phyloP scores from a whole-genome alignment of 768 basidiomycete genomes.

The Rhodosporidiobolus odoratus region DNA sequence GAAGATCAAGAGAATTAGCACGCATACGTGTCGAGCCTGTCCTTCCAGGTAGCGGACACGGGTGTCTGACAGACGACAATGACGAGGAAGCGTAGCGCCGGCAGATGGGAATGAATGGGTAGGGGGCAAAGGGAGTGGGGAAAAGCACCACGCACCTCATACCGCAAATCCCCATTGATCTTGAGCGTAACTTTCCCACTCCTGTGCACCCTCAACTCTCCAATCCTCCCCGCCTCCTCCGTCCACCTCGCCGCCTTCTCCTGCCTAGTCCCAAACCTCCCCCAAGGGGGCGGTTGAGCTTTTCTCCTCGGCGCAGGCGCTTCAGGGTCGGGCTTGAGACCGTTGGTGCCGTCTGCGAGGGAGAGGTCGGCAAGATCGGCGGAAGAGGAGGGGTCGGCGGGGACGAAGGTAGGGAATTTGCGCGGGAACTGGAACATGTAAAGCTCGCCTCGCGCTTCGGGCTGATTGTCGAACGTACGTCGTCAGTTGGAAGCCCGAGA shows the following conservation, averaged over 20 bases:
- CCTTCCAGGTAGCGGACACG: neutral
- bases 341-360: neutral
- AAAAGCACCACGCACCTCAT: slow-evolving; percentile 26
- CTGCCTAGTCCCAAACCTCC: slow-evolving; percentile 17
- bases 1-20: neutral
- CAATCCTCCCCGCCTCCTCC: slow-evolving; percentile 36
- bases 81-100: neutral
- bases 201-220: slow-evolving; percentile 37
- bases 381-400: neutral
- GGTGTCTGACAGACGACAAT: no score
- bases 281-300: slow-evolving; percentile 25
- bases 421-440: slow-evolving; percentile 44
- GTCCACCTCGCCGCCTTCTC: slow-evolving; percentile 36
- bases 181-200: slow-evolving; percentile 40
- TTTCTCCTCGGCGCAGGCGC: slow-evolving; percentile 5
- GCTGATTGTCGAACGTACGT: slow-evolving; percentile 4
- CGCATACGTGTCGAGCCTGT: neutral
- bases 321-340: slow-evolving; percentile 35
- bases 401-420: slow-evolving; percentile 38
- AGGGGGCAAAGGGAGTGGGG: neutral
- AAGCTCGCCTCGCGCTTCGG: slow-evolving; percentile 35
- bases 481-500: neutral
- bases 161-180: slow-evolving; percentile 32
- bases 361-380: no score
- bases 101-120: neutral